A percentile compares a stretch with the other conserved stretches of the same genome.
Conservation (phyloP, 2,329 filamentous ascomycete genomes). For the Arthroderma sp. region DNA sequence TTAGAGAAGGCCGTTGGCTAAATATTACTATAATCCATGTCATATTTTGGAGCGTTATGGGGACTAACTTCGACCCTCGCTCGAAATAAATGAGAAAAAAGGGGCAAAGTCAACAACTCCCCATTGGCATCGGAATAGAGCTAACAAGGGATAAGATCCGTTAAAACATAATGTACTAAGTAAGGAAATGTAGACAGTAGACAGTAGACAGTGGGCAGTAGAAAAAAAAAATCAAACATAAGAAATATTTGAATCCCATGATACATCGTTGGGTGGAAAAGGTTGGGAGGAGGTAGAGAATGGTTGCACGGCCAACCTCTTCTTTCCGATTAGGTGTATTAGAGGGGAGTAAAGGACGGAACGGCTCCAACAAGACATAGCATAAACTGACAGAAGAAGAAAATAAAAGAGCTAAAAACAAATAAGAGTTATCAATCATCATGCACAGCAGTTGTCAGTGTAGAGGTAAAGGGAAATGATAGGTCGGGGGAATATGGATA, state of each 20-base stretch:
- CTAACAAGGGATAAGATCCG: background rate
- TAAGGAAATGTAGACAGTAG: background rate
- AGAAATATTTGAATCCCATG: background rate
- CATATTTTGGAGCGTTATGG: background rate
- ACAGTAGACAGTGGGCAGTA: background rate
- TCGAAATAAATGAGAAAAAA: background rate
- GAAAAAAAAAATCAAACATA: background rate
- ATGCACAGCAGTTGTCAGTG: background rate
- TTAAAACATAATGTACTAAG: conserved; percentile 3
- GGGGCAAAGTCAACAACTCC: background rate
- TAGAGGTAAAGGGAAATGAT: background rate
- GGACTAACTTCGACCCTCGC: background rate
- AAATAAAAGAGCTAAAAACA: background rate
- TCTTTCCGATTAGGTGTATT: background rate
- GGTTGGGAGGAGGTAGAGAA: background rate
- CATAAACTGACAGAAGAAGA: background rate
- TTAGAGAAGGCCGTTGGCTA: background rate
- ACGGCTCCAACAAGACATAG: background rate
- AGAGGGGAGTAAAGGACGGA: background rate
- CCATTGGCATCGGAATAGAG: background rate
- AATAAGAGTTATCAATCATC: background rate
- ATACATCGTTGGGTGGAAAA: background rate
- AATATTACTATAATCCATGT: background rate
- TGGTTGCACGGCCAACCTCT: background rate
- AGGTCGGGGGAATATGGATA: background rate